phyloP scores from a whole-genome alignment of 2,329 filamentous ascomycete genomes.

The Triangularia verruculosa region DNA sequence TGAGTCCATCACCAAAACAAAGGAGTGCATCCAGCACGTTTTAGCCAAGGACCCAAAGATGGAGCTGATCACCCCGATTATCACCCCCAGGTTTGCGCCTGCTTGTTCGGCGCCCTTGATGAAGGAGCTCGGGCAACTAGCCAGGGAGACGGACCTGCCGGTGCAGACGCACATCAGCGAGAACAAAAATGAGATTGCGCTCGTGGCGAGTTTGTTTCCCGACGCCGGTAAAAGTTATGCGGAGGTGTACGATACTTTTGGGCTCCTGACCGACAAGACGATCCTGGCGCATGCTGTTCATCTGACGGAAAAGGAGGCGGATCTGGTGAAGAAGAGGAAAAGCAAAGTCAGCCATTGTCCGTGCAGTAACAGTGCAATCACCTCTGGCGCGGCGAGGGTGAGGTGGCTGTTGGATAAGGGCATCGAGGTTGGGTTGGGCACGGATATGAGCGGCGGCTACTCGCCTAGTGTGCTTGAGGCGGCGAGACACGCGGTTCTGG shows the following conservation, averaged over 20 bases:
- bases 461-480: conserved; percentile 77
- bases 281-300: conserved; percentile 86
- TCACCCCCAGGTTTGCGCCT: conserved; percentile 72
- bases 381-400: conserved; percentile 74
- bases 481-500: conserved; percentile 76
- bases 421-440: conserved; percentile 80
- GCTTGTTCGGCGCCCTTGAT: conserved; percentile 62
- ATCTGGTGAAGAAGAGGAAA: conserved; percentile 57
- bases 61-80: conserved; percentile 69
- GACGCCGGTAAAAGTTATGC: conserved; percentile 55
- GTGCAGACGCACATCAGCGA: conserved; percentile 91
- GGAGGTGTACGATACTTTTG: conserved; percentile 71
- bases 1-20: conserved; percentile 54
- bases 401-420: conserved; percentile 70
- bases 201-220: conserved; percentile 71
- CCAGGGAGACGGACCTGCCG: conserved; percentile 58
- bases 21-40: conserved; percentile 63
- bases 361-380: conserved; percentile 78
- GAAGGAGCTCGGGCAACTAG: conserved; percentile 60
- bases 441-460: conserved; percentile 88
- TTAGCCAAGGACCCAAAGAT: conserved; percentile 60
- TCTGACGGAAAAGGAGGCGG: conserved; percentile 63
- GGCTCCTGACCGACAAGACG: conserved; percentile 67
- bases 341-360: conserved; percentile 82
- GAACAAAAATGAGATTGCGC: conserved; percentile 68